These are phyloP conservation scores for Cercospora sp. DNA, from an alignment of 2,329 filamentous ascomycete species.

Conservation along the genomic window DNA sequence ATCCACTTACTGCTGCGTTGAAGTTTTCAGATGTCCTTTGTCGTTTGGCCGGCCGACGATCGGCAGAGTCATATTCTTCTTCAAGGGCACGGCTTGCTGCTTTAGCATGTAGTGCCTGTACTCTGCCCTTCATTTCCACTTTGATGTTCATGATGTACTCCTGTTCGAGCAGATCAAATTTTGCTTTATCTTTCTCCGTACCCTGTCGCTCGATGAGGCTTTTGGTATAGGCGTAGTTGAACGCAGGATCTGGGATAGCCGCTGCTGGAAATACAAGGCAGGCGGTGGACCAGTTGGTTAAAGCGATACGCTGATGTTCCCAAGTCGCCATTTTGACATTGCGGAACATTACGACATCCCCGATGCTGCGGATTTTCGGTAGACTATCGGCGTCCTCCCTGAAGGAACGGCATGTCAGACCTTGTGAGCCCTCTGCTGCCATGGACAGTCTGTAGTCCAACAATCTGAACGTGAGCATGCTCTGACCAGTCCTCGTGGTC, in stretches of 20 bases:
- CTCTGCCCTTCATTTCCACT: slow-evolving; percentile 17
- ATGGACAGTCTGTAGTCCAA: slow-evolving; percentile 39
- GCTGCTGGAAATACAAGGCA: slow-evolving; percentile 31
- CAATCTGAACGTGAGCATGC: slow-evolving; percentile 41
- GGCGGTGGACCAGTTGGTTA: slow-evolving; percentile 33
- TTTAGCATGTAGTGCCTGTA: neutral
- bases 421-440: slow-evolving; percentile 23
- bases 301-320: slow-evolving; percentile 22
- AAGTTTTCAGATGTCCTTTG: slow-evolving; percentile 8
- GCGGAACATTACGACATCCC: slow-evolving; percentile 67
- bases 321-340: slow-evolving; percentile 34
- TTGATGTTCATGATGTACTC: slow-evolving; percentile 40
- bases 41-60: slow-evolving; percentile 18
- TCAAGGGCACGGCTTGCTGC: neutral
- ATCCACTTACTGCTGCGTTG: slow-evolving; percentile 11
- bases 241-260: slow-evolving; percentile 34
- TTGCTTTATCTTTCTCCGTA: slow-evolving; percentile 19
- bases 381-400: slow-evolving; percentile 41
- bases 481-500: slow-evolving; percentile 48
- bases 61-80: neutral
- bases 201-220: slow-evolving; percentile 28
- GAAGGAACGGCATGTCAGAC: slow-evolving; percentile 62
- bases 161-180: slow-evolving; percentile 36
- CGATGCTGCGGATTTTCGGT: slow-evolving; percentile 48
- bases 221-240: slow-evolving; percentile 34